These are phyloP conservation scores for Imleria badia DNA, from an alignment of 768 basidiomycete genomes.

Conservation along the genomic window DNA sequence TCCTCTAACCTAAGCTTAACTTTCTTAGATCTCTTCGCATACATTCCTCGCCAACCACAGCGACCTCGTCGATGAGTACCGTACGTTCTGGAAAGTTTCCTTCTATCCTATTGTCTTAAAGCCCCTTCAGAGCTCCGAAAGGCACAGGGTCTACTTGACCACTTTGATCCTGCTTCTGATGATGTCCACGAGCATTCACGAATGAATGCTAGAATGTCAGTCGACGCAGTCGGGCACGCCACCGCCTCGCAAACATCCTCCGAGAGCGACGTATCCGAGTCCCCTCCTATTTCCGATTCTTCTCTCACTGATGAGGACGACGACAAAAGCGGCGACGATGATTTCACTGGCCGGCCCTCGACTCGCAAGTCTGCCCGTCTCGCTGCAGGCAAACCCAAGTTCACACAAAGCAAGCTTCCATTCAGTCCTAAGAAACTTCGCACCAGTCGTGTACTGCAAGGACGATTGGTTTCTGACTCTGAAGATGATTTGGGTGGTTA, in stretches of 20 bases:
- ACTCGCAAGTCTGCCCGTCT: slow-evolving; percentile 22
- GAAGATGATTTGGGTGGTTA: slow-evolving; percentile 42
- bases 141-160: slow-evolving; percentile 39
- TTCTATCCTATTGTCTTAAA: slow-evolving; percentile 8
- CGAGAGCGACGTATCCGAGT: slow-evolving; percentile 13
- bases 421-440: slow-evolving; percentile 70
- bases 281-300: slow-evolving; percentile 11
- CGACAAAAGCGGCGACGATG: slow-evolving; percentile 15
- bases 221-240: slow-evolving; percentile 20
- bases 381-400: not conserved
- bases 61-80: slow-evolving; percentile 53
- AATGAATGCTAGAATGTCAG: slow-evolving; percentile 38
- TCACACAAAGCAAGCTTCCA: slow-evolving; percentile 43
- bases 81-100: slow-evolving; percentile 38
- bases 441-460: slow-evolving; percentile 27
- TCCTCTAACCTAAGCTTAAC: not conserved
- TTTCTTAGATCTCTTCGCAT: slow-evolving; percentile 42
- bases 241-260: slow-evolving; percentile 2
- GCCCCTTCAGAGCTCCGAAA: slow-evolving; percentile 44
- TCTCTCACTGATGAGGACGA: slow-evolving; percentile 31
- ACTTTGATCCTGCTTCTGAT: slow-evolving; percentile 60
- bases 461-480: slow-evolving; percentile 31
- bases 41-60: slow-evolving; percentile 39
- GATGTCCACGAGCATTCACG: slow-evolving; percentile 61
- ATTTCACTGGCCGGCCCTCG: not conserved